A percentile compares a stretch with the other conserved stretches of the same genome.
Evolutionary conservation across 768 basidiomycete species (phyloP).

Genomic region (Xerocomus brunneocitrinus): DNA sequence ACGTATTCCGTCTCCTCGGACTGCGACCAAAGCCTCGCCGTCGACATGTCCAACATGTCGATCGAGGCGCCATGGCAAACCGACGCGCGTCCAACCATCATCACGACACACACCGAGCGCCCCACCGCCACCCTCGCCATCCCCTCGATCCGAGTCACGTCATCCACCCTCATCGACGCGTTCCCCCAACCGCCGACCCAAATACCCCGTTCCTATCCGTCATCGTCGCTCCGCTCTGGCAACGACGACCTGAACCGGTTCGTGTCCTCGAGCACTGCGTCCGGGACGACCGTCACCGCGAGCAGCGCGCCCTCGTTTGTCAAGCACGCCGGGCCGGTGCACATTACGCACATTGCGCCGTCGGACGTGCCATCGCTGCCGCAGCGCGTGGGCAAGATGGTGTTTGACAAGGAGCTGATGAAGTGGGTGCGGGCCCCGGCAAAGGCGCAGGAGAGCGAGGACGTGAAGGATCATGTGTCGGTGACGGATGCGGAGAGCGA

Average conservation of each 20-base stretch:
- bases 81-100: conserved; percentile 11
- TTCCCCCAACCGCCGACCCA: conserved; percentile 32
- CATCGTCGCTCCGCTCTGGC: conserved; percentile 47
- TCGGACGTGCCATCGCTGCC: conserved; percentile 72
- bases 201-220: conserved; percentile 39
- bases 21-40: conserved; percentile 37
- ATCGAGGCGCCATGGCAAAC: conserved; percentile 36
- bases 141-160: conserved; percentile 27
- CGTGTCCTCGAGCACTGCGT: conserved; percentile 84
- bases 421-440: conserved; percentile 73
- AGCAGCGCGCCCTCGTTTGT: conserved; percentile 78
- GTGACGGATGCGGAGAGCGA: conserved; percentile 54
- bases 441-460: conserved; percentile 26
- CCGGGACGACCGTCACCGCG: conserved; percentile 64
- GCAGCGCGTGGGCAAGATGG: conserved; percentile 81
- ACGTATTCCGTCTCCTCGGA: conserved; percentile 40
- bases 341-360: conserved; percentile 77
- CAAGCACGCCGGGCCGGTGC: conserved; percentile 76
- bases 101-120: conserved; percentile 4
- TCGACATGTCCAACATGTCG: conserved; percentile 42
- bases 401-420: conserved; percentile 79
- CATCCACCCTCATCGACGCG: conserved; percentile 25
- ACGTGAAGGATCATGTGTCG: conserved; percentile 27
- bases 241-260: conserved; percentile 81
- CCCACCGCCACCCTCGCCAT: conserved; percentile 9